Conservation (phyloP, 1,284 basidiomycete species). For the Rhodotorula sp. region DNA sequence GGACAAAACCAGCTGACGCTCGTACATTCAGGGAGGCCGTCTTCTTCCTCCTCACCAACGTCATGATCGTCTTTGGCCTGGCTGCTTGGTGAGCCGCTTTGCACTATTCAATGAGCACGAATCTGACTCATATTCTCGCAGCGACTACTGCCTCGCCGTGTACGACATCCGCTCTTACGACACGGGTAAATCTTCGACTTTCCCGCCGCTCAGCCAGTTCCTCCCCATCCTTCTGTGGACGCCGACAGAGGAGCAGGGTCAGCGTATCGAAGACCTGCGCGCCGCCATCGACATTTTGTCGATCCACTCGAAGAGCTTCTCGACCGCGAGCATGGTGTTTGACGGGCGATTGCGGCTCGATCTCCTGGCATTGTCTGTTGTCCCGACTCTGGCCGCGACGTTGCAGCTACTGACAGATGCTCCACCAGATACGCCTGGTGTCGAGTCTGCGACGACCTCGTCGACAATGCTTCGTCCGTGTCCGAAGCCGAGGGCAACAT, state of each 20-base stretch:
- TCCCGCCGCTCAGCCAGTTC: conserved; percentile 19
- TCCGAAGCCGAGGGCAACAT: conserved; percentile 38
- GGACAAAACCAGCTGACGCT: neutral
- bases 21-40: conserved; percentile 43
- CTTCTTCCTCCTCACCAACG: conserved; percentile 48
- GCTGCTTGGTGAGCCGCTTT: conserved; percentile 34
- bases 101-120: too few relatives aligned
- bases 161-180: conserved; percentile 27
- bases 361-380: conserved; percentile 38
- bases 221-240: conserved; percentile 21
- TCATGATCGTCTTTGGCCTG: conserved; percentile 45
- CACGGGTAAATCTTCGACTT: conserved; percentile 9
- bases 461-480: conserved; percentile 44
- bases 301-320: conserved; percentile 43
- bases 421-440: conserved; percentile 41
- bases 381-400: neutral
- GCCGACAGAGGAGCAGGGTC: conserved; percentile 18
- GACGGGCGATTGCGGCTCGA: conserved; percentile 39
- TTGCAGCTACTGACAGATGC: neutral
- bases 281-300: conserved; percentile 37
- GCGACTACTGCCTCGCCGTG: conserved; percentile 34
- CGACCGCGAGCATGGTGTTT: conserved; percentile 43
- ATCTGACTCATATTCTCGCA: neutral
- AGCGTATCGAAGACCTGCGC: conserved; percentile 29
- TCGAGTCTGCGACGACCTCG: conserved; percentile 48